These are phyloP conservation scores for Coriolopsis trogii DNA, from an alignment of 1,284 basidiomycete genomes.

Conservation along the genomic window DNA sequence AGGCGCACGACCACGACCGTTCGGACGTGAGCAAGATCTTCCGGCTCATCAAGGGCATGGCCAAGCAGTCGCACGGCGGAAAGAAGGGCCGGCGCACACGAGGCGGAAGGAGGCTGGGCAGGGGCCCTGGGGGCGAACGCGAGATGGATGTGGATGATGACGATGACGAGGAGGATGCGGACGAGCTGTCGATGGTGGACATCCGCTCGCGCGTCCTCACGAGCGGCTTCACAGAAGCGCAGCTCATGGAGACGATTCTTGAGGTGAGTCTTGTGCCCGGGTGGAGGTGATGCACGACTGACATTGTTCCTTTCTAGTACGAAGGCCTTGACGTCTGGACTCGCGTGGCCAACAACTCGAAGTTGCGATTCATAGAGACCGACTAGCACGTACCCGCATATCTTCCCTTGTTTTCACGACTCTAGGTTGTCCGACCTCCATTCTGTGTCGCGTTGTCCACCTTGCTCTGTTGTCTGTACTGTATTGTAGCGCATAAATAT, in stretches of 20 bases:
- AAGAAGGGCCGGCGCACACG: conserved; percentile 42
- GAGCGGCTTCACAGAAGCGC: conserved; percentile 88
- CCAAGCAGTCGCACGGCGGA: conserved; percentile 42
- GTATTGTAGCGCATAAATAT: conserved; percentile 34
- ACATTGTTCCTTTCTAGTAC: conserved; percentile 55
- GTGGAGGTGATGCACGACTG: neutral
- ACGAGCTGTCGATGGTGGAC: conserved; percentile 80
- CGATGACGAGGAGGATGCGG: conserved; percentile 62
- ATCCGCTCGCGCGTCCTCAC: conserved; percentile 83
- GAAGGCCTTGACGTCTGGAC: conserved; percentile 80
- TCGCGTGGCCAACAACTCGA: conserved; percentile 76
- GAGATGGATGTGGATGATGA: conserved; percentile 55
- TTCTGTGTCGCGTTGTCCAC: conserved; percentile 16
- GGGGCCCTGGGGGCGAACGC: conserved; percentile 66
- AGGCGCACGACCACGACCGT: conserved; percentile 66
- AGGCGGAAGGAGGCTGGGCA: conserved; percentile 54
- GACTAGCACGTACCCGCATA: conserved; percentile 9
- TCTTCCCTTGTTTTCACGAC: conserved; percentile 18
- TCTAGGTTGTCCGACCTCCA: conserved; percentile 22
- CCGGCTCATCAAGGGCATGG: conserved; percentile 89
- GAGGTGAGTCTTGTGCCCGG: conserved; percentile 54
- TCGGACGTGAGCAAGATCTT: conserved; percentile 85
- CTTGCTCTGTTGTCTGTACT: conserved; percentile 28
- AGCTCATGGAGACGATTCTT: conserved; percentile 82
- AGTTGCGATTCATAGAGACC: conserved; percentile 58